Conservation (phyloP, 192 early-diverging fungal species). For the Coemansia sp. region DNA sequence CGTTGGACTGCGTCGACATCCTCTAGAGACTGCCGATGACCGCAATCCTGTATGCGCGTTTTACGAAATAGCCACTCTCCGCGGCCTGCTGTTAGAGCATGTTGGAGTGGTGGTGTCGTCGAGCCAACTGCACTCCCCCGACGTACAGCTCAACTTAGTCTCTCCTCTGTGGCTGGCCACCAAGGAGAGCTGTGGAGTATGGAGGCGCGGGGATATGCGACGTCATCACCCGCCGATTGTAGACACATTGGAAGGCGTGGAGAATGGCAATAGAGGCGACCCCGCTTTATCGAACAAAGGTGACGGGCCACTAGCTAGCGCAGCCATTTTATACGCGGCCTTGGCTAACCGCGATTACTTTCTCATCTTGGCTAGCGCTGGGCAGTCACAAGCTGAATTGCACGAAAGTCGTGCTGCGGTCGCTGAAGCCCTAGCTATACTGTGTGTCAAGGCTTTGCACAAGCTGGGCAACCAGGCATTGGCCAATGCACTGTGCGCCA, state of each 20-base stretch:
- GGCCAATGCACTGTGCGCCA: slow-evolving; percentile 38
- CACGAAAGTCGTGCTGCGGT: slow-evolving; percentile 47
- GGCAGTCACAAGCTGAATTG: slow-evolving; percentile 48
- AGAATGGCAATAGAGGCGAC: background rate
- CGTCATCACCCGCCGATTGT: slow-evolving; percentile 4
- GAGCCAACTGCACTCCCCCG: slow-evolving; percentile 44
- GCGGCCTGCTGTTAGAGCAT: slow-evolving; percentile 38
- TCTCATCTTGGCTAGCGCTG: slow-evolving; percentile 33
- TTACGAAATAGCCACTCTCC: slow-evolving; percentile 32
- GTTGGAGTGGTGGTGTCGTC: slow-evolving; percentile 41
- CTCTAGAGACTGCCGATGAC: slow-evolving; percentile 36
- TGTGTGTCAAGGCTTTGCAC: slow-evolving; percentile 47
- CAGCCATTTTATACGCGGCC: slow-evolving; percentile 44
- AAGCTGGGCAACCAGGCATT: slow-evolving; percentile 26
- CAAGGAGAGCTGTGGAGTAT: slow-evolving; percentile 40
- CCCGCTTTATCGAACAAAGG: background rate
- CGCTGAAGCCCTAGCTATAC: slow-evolving; percentile 40
- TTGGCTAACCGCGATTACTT: slow-evolving; percentile 53
- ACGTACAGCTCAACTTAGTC: slow-evolving; percentile 46
- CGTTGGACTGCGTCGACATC: background rate
- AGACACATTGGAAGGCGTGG: slow-evolving; percentile 5
- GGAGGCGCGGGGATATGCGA: slow-evolving; percentile 38
- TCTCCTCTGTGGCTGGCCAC: slow-evolving; percentile 41
- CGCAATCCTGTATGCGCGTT: slow-evolving; percentile 40
- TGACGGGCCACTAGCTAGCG: slow-evolving; percentile 37